Evolutionary conservation across 2,329 filamentous ascomycete genomes (phyloP).

Genomic region (Eutypella sp.): DNA sequence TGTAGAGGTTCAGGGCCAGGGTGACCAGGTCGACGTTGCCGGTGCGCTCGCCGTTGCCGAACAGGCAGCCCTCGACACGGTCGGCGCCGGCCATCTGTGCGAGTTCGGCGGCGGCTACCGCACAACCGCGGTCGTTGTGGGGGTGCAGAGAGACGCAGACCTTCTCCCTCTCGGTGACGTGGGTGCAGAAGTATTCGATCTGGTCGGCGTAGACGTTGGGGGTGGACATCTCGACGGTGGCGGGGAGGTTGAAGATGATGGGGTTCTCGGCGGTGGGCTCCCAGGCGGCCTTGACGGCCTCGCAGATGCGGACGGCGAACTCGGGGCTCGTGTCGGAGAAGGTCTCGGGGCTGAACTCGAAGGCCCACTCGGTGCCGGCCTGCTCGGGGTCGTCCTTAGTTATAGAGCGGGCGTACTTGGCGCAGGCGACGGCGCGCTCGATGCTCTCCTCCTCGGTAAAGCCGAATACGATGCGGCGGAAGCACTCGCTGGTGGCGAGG

Average conservation of each 20-base stretch:
- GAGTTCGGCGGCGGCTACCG: slow-evolving; percentile 82
- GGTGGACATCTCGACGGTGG: slow-evolving; percentile 91
- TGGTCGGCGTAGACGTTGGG: slow-evolving; percentile 95
- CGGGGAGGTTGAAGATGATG: slow-evolving; percentile 95
- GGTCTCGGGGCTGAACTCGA: slow-evolving; percentile 79
- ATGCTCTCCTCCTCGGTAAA: slow-evolving; percentile 79
- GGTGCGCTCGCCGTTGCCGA: slow-evolving; percentile 92
- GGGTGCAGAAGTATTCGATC: slow-evolving; percentile 89
- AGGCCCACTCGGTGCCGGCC: slow-evolving; percentile 63
- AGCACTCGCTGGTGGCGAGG: slow-evolving; percentile 92
- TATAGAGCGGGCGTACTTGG: slow-evolving; percentile 79
- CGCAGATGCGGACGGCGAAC: slow-evolving; percentile 76
- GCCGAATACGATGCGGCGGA: slow-evolving; percentile 84
- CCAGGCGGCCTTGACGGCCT: slow-evolving; percentile 94
- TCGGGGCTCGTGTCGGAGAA: slow-evolving; percentile 90
- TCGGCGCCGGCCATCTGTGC: slow-evolving; percentile 96
- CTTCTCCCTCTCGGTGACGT: slow-evolving; percentile 81
- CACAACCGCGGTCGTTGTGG: slow-evolving; percentile 91
- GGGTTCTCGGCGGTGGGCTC: slow-evolving; percentile 71
- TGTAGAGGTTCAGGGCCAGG: slow-evolving; percentile 88
- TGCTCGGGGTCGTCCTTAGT: slow-evolving; percentile 71
- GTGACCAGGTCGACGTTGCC: slow-evolving; percentile 96
- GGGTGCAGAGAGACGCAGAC: slow-evolving; percentile 86
- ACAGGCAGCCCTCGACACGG: slow-evolving; percentile 87
- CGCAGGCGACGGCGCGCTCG: slow-evolving; percentile 77